These are phyloP conservation scores for Butyriboletus appendiculatus DNA, from an alignment of 1,284 basidiomycete species.

Conservation along the genomic window DNA sequence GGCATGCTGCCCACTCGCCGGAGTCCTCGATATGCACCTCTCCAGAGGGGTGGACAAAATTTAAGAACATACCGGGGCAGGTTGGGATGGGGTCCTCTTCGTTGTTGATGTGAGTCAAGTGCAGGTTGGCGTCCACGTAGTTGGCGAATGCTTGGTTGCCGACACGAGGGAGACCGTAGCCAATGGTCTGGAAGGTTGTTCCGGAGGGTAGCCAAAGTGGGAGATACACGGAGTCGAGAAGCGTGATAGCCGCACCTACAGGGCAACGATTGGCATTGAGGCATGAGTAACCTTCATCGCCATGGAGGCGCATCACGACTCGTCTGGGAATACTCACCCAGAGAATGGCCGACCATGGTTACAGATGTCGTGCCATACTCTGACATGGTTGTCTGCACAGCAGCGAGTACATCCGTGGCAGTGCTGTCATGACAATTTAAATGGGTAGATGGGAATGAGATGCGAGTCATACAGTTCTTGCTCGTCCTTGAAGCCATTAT, in stretches of 20 bases:
- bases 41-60: slow-evolving; percentile 56
- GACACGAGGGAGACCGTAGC: slow-evolving; percentile 64
- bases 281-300: background rate
- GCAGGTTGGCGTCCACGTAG: slow-evolving; percentile 51
- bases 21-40: slow-evolving; percentile 58
- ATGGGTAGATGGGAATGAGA: slow-evolving; percentile 2
- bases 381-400: slow-evolving; percentile 46
- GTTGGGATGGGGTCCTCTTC: slow-evolving; percentile 51
- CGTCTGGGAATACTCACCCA: slow-evolving; percentile 39
- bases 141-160: slow-evolving; percentile 65
- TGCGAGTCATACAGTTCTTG: slow-evolving; percentile 46
- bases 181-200: slow-evolving; percentile 38
- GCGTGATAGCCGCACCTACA: slow-evolving; percentile 50
- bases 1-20: slow-evolving; percentile 48
- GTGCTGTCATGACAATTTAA: slow-evolving; percentile 39
- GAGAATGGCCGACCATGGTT: slow-evolving; percentile 57
- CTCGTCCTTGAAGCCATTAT: slow-evolving; percentile 55
- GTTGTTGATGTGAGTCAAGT: slow-evolving; percentile 55
- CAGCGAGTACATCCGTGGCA: slow-evolving; percentile 48
- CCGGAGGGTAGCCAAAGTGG: slow-evolving; percentile 38
- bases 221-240: slow-evolving; percentile 49
- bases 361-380: slow-evolving; percentile 44
- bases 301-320: background rate
- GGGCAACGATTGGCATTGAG: background rate
- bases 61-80: slow-evolving; percentile 51